phyloP scores from a whole-genome alignment of 345 rosid species.

The Euphorbia tirucalli region DNA sequence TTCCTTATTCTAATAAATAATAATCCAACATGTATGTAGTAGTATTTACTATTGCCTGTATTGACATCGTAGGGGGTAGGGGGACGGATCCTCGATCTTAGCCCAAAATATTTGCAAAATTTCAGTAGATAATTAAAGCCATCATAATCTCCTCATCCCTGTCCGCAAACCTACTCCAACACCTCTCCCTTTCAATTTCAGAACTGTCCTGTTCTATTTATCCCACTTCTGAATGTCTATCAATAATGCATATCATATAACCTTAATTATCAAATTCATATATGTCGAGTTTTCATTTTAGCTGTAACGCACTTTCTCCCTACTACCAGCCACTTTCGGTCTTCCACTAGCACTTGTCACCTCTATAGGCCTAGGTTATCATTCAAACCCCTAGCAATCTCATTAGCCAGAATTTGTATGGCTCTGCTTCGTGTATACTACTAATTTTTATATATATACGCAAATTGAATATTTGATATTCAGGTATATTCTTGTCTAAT shows the following conservation, averaged over 20 bases:
- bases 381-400: slow-evolving; percentile 12
- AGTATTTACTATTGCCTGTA: slow-evolving; percentile 2
- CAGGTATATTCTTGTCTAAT: not conserved
- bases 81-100: not conserved
- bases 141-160: not conserved
- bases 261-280: not conserved
- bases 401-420: slow-evolving; percentile 8
- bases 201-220: slow-evolving; percentile 20
- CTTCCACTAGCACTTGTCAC: slow-evolving; percentile 11
- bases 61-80: not conserved
- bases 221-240: slow-evolving; percentile 22
- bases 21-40: not conserved
- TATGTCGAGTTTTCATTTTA: slow-evolving; percentile 21
- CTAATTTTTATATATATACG: not conserved
- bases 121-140: not conserved
- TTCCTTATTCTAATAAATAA: slow-evolving; percentile 4
- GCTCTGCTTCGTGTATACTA: not conserved
- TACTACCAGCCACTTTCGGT: not conserved
- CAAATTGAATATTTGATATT: not conserved
- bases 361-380: slow-evolving; percentile 5
- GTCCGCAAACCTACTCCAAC: slow-evolving; percentile 6
- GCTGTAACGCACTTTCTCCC: slow-evolving; percentile 35
- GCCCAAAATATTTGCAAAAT: not conserved
- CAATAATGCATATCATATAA: slow-evolving; percentile 16
- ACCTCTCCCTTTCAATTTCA: slow-evolving; percentile 16